Evolutionary conservation across 768 basidiomycete genomes (phyloP).

Genomic region (Lentinula guzmanii): DNA sequence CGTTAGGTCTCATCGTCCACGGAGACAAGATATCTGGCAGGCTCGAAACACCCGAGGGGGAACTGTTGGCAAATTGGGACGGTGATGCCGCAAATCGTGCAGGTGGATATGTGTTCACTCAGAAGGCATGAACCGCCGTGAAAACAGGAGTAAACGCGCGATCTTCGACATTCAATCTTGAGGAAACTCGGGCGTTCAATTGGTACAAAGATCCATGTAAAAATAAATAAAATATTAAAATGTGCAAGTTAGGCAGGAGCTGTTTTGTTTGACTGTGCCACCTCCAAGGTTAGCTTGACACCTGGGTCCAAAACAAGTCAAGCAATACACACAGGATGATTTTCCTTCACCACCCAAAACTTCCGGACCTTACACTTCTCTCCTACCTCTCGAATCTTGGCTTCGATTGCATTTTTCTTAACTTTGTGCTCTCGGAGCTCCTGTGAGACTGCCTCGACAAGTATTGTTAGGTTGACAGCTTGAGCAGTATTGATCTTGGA

Average conservation of each 20-base stretch:
- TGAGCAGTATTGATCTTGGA: constrained; percentile 57
- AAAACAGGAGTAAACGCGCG: neutral
- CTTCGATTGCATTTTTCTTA: constrained; percentile 81
- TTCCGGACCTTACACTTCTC: constrained; percentile 72
- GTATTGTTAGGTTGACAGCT: constrained; percentile 54
- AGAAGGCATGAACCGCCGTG: neutral
- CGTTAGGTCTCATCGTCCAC: neutral
- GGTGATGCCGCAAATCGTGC: neutral
- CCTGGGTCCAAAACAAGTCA: neutral
- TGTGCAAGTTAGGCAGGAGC: neutral
- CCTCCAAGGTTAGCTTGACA: neutral
- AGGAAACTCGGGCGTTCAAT: neutral
- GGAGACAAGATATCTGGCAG: neutral
- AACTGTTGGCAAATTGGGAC: neutral
- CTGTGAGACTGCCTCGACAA: constrained; percentile 70
- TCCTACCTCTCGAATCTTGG: constrained; percentile 69
- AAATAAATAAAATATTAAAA: neutral
- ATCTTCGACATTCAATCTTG: neutral
- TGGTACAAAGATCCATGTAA: neutral
- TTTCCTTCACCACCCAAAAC: constrained; percentile 64
- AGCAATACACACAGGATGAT: constrained; percentile 2
- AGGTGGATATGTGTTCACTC: neutral
- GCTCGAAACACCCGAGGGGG: neutral
- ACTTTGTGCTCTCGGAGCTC: constrained; percentile 65
- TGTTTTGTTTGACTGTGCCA: neutral